phyloP scores from a whole-genome alignment of 2,329 filamentous ascomycete genomes.

The Talaromyces sp. region DNA sequence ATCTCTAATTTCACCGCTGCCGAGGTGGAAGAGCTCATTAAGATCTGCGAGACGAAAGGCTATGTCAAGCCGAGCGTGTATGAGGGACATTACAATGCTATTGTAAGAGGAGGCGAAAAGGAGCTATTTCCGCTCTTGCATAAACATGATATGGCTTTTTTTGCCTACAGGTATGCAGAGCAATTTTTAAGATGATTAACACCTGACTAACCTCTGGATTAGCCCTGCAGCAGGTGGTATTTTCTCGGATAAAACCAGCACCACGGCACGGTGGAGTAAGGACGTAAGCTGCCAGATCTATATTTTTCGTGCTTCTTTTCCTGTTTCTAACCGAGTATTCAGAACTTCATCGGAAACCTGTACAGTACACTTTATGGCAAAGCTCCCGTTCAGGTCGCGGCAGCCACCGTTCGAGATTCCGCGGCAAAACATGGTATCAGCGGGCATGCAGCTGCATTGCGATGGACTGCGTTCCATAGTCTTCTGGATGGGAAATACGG shows the following conservation, averaged over 20 bases:
- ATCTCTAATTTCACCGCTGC: slow-evolving; percentile 3
- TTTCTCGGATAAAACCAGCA: slow-evolving; percentile 3
- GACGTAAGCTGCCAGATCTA: neutral
- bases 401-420: neutral
- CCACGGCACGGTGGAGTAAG: slow-evolving; percentile 4
- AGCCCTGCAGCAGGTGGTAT: slow-evolving; percentile 11
- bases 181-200: neutral
- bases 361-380: neutral
- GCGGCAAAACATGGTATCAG: slow-evolving; percentile 3
- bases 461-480: slow-evolving; percentile 7
- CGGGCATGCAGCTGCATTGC: slow-evolving; percentile 8
- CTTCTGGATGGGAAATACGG: slow-evolving; percentile 5
- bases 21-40: neutral
- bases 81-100: slow-evolving; percentile 12
- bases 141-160: slow-evolving; percentile 10
- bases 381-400: neutral
- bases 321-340: neutral
- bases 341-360: slow-evolving; percentile 2
- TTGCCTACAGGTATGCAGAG: neutral
- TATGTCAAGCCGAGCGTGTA: slow-evolving; percentile 12
- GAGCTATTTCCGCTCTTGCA: slow-evolving; percentile 1
- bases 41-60: neutral
- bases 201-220: neutral
- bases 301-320: neutral
- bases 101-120: slow-evolving; percentile 1